Base-by-base conservation (phyloP, 352 stramenopile species). In the Lagenidium giganteum region DNA sequence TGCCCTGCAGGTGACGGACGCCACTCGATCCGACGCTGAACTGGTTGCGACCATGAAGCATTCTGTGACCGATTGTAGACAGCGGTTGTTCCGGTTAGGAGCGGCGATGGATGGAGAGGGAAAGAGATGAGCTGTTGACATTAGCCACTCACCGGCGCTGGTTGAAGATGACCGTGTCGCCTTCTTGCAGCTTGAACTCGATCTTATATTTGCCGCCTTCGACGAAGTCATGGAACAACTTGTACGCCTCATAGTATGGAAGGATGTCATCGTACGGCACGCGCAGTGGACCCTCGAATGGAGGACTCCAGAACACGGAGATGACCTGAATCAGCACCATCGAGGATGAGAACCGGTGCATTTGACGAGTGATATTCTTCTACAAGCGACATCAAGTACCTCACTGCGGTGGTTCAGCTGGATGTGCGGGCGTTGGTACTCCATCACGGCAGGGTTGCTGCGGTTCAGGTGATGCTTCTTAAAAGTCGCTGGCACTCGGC, bases 361-460 rank as follows among this genome's bases (percentile, higher is more conserved):
- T 29, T 9, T 5, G 24, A 13, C 18, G n/a, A n/a, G n/a, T n/a
- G n/a, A n/a, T n/a, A n/a, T n/a, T n/a, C n/a, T n/a, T n/a, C n/a
- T n/a, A n/a, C n/a, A n/a, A 3, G 2, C 9, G 26, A 2, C 22
- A 20, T 22, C 17, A 27, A 28, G 8, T n/a, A 92, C 80, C 54
- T 93, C 79, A 17, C 71, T 61, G 24, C 72, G 77, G 32, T 94
- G 75, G 54, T 94, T 91, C 0, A 90, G 55, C 30, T 92, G 71
- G 57, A 98, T 97, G 53, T 98, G 91, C 45, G 93, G 88, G n/a
- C 89, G 85, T 45, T 93, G 75, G 56, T 95, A 98, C 18, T 95
- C 87, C 86, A 98, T 97, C 21, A 91, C 71, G 0, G 78, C 94
- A 25, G 62, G 92, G 51, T 75, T 87, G 55, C 53, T 83, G 27